These are phyloP conservation scores for Elongisporangium anandrum DNA, from an alignment of 352 stramenopile genomes.

Conservation along the genomic window DNA sequence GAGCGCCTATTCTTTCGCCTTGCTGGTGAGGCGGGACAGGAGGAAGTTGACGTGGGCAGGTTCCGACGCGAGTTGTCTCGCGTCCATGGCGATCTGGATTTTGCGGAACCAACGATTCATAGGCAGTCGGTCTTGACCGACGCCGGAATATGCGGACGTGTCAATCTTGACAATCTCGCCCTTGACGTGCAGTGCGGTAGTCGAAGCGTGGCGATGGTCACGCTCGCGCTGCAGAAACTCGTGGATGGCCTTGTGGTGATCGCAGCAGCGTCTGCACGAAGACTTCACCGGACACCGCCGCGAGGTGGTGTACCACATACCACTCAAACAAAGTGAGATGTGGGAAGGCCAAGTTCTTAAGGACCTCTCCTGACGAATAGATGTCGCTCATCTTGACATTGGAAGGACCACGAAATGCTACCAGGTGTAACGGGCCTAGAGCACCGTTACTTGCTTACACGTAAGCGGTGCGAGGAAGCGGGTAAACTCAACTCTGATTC, in stretches of 20 bases:
- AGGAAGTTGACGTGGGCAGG: constrained; percentile 8
- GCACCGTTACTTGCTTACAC: too few species aligned
- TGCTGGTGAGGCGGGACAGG: constrained; percentile 10
- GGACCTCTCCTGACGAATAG: too few species aligned
- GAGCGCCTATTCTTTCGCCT: constrained; percentile 11
- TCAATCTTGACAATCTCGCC: constrained; percentile 5
- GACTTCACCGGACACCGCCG: too few species aligned
- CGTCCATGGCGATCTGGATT: constrained; percentile 13
- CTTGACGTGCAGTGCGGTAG: constrained; percentile 3
- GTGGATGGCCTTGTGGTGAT: constrained; percentile 2
- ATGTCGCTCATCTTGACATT: too few species aligned
- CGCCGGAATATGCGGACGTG: constrained; percentile 1
- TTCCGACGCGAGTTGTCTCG: constrained; percentile 5
- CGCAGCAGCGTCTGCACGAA: too few species aligned
- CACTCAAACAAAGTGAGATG: constrained; percentile 2
- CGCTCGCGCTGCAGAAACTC: constrained; percentile 10
- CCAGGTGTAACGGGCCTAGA: too few species aligned
- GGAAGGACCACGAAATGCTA: too few species aligned
- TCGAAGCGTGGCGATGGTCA: constrained; percentile 1
- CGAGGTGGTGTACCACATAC: background rate
- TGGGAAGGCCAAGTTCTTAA: background rate
- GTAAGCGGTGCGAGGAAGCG: too few species aligned
- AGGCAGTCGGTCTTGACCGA: constrained; percentile 3
- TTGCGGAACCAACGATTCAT: constrained; percentile 12
- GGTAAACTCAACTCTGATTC: too few species aligned